Evolutionary conservation across 108 stramenopile species (phyloP).

Genomic region (Thalassiosira profunda): DNA sequence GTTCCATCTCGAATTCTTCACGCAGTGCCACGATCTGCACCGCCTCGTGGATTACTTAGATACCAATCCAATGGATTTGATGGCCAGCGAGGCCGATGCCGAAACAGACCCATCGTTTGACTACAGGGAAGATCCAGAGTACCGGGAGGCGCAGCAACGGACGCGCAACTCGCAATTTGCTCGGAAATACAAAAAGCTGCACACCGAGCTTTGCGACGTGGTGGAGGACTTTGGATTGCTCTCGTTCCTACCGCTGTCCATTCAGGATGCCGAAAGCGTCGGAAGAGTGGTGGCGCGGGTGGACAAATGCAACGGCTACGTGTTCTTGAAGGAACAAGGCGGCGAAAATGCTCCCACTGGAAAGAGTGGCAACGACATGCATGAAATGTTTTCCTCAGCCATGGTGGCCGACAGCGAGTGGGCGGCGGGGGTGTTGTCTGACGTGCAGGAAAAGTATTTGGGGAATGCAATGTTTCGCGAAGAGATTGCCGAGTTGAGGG

Average conservation of each 20-base stretch:
- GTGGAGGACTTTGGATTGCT: conserved; percentile 86
- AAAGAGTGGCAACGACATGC: conserved; percentile 14
- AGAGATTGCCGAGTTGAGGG: conserved; percentile 33
- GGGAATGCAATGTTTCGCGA: conserved; percentile 47
- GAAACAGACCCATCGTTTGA: conserved; percentile 31
- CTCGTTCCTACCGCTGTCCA: conserved; percentile 74
- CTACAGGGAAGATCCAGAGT: conserved; percentile 77
- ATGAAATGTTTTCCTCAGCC: conserved; percentile 44
- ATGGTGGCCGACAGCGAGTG: conserved; percentile 51
- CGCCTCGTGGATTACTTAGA: conserved; percentile 81
- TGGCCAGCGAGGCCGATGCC: conserved; percentile 19
- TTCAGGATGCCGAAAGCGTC: conserved; percentile 80
- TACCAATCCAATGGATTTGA: conserved; percentile 47
- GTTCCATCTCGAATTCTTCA: conserved; percentile 82
- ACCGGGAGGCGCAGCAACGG: conserved; percentile 58
- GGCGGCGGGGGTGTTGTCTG: conserved; percentile 35
- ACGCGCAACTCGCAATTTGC: conserved; percentile 64
- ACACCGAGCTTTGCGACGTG: conserved; percentile 74
- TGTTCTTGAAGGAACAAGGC: conserved; percentile 53
- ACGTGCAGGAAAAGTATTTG: conserved; percentile 54
- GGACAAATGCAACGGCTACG: conserved; percentile 89
- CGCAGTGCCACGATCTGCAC: conserved; percentile 80
- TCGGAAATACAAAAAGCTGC: conserved; percentile 66
- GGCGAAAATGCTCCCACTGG: neutral
- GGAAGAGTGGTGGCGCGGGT: conserved; percentile 81